phyloP scores from a whole-genome alignment of 176 grass and related monocot genomes.

The Areca catechu region DNA sequence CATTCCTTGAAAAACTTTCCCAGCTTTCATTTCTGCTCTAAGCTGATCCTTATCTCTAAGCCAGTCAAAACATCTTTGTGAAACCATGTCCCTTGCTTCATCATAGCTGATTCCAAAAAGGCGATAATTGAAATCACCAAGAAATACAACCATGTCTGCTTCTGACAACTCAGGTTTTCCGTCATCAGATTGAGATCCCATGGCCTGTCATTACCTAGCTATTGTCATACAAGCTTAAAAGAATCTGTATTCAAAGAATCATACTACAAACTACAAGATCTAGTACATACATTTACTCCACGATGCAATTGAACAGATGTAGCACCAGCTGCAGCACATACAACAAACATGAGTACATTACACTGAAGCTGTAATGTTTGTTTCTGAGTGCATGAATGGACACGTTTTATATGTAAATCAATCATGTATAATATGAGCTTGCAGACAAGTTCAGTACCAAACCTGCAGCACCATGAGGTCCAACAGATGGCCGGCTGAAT shows the following conservation, averaged over 20 bases:
- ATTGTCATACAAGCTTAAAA: no score
- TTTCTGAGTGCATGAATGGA: no score
- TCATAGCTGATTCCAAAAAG: conserved; percentile 89
- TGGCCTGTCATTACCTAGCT: conserved; percentile 38
- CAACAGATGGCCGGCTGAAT: conserved; percentile 73
- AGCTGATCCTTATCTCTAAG: conserved; percentile 96
- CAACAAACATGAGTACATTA: conserved; percentile 8
- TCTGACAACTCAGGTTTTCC: conserved; percentile 80
- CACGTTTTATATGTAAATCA: no score
- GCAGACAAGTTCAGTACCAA: conserved; percentile 8
- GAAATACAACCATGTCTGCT: conserved; percentile 85
- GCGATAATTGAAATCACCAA: conserved; percentile 98
- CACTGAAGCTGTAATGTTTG: no score
- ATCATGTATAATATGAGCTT: no score
- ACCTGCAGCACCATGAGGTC: conserved; percentile 75
- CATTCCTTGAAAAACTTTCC: conserved; percentile 98
- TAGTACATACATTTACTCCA: conserved; percentile 71
- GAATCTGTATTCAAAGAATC: no score
- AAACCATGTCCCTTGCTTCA: conserved; percentile 98
- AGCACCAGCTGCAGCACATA: conserved; percentile 59
- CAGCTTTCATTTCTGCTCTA: conserved; percentile 81
- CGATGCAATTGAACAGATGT: conserved; percentile 94
- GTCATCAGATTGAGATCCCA: conserved; percentile 65
- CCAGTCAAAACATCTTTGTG: conserved; percentile 97
- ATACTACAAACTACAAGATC: not conserved